A percentile compares a stretch with the other conserved stretches of the same genome.
Evolutionary conservation across 495 filamentous ascomycete genomes (phyloP).

Genomic region (Chaetomium fimeti): DNA sequence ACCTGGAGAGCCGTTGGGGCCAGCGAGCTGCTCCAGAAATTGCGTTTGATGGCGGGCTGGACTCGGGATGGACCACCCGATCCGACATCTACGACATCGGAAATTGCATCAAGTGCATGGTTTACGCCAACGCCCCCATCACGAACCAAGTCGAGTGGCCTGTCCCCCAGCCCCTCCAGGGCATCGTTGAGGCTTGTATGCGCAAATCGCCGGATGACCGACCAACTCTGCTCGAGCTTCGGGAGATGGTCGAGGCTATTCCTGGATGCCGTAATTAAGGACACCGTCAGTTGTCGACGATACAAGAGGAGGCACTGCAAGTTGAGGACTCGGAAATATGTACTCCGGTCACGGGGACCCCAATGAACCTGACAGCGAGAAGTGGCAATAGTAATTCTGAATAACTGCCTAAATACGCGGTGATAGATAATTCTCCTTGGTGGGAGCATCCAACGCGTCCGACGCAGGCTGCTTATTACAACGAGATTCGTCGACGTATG

Average conservation of each 20-base stretch:
- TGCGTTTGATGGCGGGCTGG: constrained; percentile 5
- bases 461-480: too few relatives aligned
- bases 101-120: constrained; percentile 19
- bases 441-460: too few relatives aligned
- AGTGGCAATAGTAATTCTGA: too few relatives aligned
- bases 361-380: too few relatives aligned
- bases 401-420: too few relatives aligned
- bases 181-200: constrained; percentile 19
- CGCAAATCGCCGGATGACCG: constrained; percentile 12
- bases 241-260: constrained; percentile 15
- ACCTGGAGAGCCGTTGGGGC: constrained; percentile 37
- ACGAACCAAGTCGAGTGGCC: constrained; percentile 19
- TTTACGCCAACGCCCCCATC: constrained; percentile 19
- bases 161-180: constrained; percentile 10
- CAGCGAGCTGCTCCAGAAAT: constrained; percentile 21
- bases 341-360: too few relatives aligned
- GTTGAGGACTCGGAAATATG: too few relatives aligned
- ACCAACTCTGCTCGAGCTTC: constrained; percentile 12
- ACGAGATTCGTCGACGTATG: too few relatives aligned
- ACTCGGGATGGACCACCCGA: constrained; percentile 13
- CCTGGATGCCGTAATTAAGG: not conserved
- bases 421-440: too few relatives aligned
- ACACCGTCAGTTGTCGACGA: too few relatives aligned
- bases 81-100: constrained; percentile 20
- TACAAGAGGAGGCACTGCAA: too few relatives aligned